Evolutionary conservation across 768 basidiomycete species (phyloP).

Genomic region (Boletus reticulatus): DNA sequence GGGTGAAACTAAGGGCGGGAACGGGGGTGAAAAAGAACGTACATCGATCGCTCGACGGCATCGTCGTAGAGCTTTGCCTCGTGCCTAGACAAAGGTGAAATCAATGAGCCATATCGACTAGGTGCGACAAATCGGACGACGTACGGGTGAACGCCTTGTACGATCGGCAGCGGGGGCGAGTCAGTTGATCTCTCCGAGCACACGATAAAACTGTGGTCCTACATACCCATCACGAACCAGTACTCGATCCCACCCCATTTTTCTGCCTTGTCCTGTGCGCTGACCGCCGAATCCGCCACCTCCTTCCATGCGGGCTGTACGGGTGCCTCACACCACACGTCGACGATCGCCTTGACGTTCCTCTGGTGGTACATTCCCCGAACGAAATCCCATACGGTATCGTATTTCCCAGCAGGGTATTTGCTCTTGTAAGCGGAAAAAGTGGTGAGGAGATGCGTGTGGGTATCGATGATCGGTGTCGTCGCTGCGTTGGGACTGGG

Average conservation of each 20-base stretch:
- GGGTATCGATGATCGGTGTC: conserved; percentile 70
- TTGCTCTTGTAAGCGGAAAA: conserved; percentile 58
- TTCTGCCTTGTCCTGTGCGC: conserved; percentile 39
- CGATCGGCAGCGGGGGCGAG: no score
- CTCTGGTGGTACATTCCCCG: conserved; percentile 55
- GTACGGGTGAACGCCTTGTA: background rate
- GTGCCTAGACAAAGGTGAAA: conserved; percentile 42
- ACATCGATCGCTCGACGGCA: conserved; percentile 68
- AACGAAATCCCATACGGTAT: conserved; percentile 68
- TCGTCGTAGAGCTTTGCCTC: conserved; percentile 70
- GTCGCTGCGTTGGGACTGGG: conserved; percentile 16
- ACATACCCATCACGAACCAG: conserved; percentile 78
- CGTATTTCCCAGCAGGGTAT: conserved; percentile 56
- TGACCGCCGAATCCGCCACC: conserved; percentile 68
- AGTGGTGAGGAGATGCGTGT: conserved; percentile 80
- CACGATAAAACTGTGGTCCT: background rate
- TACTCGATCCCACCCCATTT: conserved; percentile 71
- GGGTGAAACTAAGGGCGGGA: background rate
- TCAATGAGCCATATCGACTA: background rate
- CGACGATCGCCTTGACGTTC: conserved; percentile 66
- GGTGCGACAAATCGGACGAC: no score
- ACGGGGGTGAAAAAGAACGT: conserved; percentile 19
- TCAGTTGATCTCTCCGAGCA: no score
- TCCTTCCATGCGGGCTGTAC: conserved; percentile 61
- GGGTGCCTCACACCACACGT: conserved; percentile 89